phyloP scores from a whole-genome alignment of 805 yeast genomes.

The Candida arabinofermentans region DNA sequence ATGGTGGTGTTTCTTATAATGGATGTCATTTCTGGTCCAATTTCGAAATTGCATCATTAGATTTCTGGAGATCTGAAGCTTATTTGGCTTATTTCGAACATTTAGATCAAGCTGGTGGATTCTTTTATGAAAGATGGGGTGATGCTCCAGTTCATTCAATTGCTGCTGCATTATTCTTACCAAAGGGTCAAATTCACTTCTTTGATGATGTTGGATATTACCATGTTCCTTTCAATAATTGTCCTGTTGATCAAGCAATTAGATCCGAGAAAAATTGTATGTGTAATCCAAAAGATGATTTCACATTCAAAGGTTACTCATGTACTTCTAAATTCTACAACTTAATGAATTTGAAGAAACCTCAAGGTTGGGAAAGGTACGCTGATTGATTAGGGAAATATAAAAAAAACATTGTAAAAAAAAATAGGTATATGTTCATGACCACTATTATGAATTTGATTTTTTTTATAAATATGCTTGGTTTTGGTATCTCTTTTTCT shows the following conservation, averaged over 20 bases:
- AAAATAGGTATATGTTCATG: too few relatives aligned
- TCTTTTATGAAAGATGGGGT: constrained; percentile 92
- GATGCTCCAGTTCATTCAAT: constrained; percentile 91
- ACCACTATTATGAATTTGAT: background rate
- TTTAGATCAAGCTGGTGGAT: constrained; percentile 83
- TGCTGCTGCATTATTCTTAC: constrained; percentile 76
- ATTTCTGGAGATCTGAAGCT: constrained; percentile 71
- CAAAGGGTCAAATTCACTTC: constrained; percentile 67
- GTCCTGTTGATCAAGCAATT: constrained; percentile 66
- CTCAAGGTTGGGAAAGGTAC: constrained; percentile 66
- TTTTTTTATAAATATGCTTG: too few relatives aligned
- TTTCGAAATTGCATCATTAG: constrained; percentile 74
- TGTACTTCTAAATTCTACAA: constrained; percentile 65
- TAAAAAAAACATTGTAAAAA: background rate
- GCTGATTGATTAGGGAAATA: constrained; percentile 29
- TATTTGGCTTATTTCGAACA: constrained; percentile 67
- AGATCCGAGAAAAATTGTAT: constrained; percentile 62
- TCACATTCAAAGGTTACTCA: constrained; percentile 72
- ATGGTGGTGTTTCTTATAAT: constrained; percentile 66
- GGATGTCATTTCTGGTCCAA: constrained; percentile 91
- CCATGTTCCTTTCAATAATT: constrained; percentile 77
- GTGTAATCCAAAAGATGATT: constrained; percentile 69
- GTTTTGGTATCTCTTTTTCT: too few relatives aligned
- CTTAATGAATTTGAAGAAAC: constrained; percentile 52
- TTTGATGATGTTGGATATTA: constrained; percentile 83